phyloP scores from a whole-genome alignment of 768 basidiomycete genomes.

The Amanita jacksonii region DNA sequence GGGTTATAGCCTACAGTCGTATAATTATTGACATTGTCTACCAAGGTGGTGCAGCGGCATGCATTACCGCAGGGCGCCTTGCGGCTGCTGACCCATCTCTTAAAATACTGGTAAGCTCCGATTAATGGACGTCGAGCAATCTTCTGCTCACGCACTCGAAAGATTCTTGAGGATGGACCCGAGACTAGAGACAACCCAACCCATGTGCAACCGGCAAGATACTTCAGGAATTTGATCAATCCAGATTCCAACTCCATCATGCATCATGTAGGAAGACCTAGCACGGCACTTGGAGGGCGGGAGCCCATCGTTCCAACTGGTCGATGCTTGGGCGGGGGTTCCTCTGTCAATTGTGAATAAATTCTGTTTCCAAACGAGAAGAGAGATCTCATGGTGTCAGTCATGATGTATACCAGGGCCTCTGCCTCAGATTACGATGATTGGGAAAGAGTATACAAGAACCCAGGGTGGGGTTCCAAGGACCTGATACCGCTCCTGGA shows the following conservation, averaged over 20 bases:
- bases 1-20: neutral
- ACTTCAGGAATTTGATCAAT: conserved; percentile 29
- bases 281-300: conserved; percentile 34
- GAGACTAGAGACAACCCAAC: conserved; percentile 33
- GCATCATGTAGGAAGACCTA: conserved; percentile 33
- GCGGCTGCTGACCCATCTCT: conserved; percentile 41
- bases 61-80: conserved; percentile 47
- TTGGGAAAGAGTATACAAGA: conserved; percentile 42
- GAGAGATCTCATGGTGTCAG: conserved; percentile 15
- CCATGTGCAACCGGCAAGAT: conserved; percentile 49
- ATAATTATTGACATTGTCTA: neutral
- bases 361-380: neutral
- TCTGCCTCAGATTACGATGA: conserved; percentile 58
- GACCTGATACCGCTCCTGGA: conserved; percentile 47
- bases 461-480: conserved; percentile 52
- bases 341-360: conserved; percentile 45
- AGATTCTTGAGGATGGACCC: conserved; percentile 51
- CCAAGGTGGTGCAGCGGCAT: conserved; percentile 44
- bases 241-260: conserved; percentile 31
- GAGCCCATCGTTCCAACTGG: conserved; percentile 33
- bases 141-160: neutral
- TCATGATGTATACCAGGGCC: conserved; percentile 48
- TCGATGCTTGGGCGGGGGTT: conserved; percentile 52
- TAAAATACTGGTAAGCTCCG: conserved; percentile 38
- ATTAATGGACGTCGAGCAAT: neutral